Base-by-base conservation (phyloP, 306 rosid species). In the Ochetophila trinervis region DNA sequence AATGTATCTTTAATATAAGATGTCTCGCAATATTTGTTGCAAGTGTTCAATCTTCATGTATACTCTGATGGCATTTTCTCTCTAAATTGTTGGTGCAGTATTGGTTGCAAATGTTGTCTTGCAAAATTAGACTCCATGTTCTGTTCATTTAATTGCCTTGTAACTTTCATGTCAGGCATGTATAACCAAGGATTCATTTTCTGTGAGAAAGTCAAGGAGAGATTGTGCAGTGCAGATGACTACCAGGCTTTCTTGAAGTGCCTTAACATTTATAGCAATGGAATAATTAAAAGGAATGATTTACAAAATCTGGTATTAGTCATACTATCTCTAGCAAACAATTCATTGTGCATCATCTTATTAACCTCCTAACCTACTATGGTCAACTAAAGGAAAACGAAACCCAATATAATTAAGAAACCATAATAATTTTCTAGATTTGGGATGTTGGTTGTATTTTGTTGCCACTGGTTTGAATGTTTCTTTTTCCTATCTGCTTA, bases 181-280 rank as follows among this genome's bases (percentile, higher is more conserved):
- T 88, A 85, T 74, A 81, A 78, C 72, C 91, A 91, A 77, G 90
- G 88, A 75, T 79, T 84, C 79, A 73, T 84, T 74, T 94, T 94
- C 78, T 86, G 84, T 62, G 99, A 88, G 77, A 94, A 86, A 79
- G 95, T 90, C 63, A 94, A 86, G 82, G 95, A 88, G 79, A 86
- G 84, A 84, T 78, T 94, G 79, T 76, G 84, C 78, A 88, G 91
- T 63, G 68, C 76, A 51, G 96, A 90, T 80, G 99, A 86, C 74
- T 94, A 84, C 80, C 91, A 83, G 71, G 69, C 87, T 27, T 88
- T 94, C 81, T 83, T 88, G 87, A 94, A 88, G 83, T 90, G 87
- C 78, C 91, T 94, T 75, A 74, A 86, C 63, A 94, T 94, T 63
- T 94, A 82, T 82, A 78, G 85, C 90, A 86, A 72, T 60, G 97